Evolutionary conservation across 2,329 filamentous ascomycete species (phyloP), one percentile per base, ranked within the genome.

Genomic region (Teratosphaeria viscida): DNA sequence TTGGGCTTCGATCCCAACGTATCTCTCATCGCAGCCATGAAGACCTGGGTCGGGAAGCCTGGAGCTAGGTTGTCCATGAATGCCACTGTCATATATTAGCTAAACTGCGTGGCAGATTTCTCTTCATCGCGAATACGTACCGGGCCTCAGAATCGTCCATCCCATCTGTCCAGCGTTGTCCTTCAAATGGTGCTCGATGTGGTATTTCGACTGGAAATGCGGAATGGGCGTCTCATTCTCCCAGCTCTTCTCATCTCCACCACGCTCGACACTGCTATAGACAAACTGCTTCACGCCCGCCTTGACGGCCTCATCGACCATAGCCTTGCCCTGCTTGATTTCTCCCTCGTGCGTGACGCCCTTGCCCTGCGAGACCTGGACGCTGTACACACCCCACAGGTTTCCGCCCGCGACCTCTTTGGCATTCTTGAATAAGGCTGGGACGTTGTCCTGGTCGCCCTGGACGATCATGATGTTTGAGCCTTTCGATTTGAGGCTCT

Each of bases 261-360:
- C 83, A 32, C 85, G 82, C 65, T 88, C 85, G 29, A 86, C 82
- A 57, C 79, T 82, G 56, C 77, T 81, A 72, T 86, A 88, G 39
- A 88, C 80, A 65, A 88, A 86, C 67, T 84, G 79, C 61, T 78
- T 76, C 53, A 88, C 82, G 11, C 77, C 76, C 37, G 81, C 70
- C 54, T 78, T 77, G 60, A 87, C 67, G 2, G 81, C 76, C 53
- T 78, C 81, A 63, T 87, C 82, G 59, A 88, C 75, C 10, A 88
- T 73, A 0, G 72, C 76, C 34, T 78, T 84, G 57, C 84, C 85
- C 70, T 88, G 85, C 2, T 67, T 65, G 63, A 82, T 77, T 70
- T 83, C 81, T 64, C 72, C 67, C 53, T 76, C 74, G 52, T 73
- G 70, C 8, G 73, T 80, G 62, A 73, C 72, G 57, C 72, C 75